Evolutionary conservation across 306 rosid species (phyloP), one percentile per base, ranked within the genome.

Genomic region (Prunus salicina): DNA sequence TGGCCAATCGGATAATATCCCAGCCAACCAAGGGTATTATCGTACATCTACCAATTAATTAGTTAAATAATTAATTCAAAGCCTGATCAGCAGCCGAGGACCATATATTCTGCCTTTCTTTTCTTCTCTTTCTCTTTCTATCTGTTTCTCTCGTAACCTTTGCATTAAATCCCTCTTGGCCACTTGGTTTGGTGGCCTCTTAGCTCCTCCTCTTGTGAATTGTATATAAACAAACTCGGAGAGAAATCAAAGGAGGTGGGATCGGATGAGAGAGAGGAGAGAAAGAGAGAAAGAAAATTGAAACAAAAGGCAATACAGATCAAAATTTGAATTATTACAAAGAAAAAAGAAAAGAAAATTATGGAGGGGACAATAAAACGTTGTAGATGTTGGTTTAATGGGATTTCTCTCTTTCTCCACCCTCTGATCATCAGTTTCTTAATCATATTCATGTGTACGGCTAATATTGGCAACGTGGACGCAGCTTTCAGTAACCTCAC

Each of bases 401-500:
- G 76, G 51, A 76, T 60, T 7, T 64, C 53, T 76, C 71, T 78
- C 49, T 52, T 80, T 2, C 46, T 30, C 49, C 32, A 83, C 53
- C 70, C 64, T 51, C 57, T 67, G 13, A 38, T 78, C 64, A 6
- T 64, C n/a, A 43, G 13, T 8, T 3, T 58, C 8, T 57, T 30
- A 24, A 8, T 38, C 43, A 38, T 60, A 16, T 53, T 58, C 18
- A 3, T 6, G 38, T 80, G 72, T 62, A 32, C 73, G 55, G 65
- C 12, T 32, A 49, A 60, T 20, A 32, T 79, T 60, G 20, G 79
- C 55, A 66, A 81, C 69, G 76, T 70, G 6, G 53, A 78, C 64
- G 75, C 79, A 7, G 53, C 88, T 53, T 96, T 90, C 78, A 83
- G 86, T 76, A 86, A 89, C 78, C 78, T 90, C 71, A 82, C 89